These are phyloP conservation scores for Macrophomina tecta DNA, from an alignment of 2,329 filamentous ascomycete species.

Conservation along the genomic window DNA sequence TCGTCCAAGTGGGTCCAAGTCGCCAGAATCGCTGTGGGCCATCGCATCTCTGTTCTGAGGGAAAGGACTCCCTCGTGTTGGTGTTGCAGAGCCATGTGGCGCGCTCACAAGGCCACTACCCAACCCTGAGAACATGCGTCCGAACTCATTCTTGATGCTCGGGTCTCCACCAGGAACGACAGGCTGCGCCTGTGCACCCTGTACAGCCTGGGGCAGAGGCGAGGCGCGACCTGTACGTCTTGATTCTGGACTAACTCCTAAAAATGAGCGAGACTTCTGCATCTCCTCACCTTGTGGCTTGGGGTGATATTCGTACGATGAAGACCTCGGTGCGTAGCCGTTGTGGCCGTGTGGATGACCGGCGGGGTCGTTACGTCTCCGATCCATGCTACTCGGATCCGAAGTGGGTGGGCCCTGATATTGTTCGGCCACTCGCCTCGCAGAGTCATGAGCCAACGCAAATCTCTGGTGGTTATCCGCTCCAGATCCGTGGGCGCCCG, in stretches of 20 bases:
- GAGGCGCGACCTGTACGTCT: constrained; percentile 85
- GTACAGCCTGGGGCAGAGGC: constrained; percentile 89
- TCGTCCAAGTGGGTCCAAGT: constrained; percentile 40
- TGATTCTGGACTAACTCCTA: constrained; percentile 75
- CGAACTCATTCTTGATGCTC: constrained; percentile 93
- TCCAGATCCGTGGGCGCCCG: constrained; percentile 5
- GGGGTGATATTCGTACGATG: constrained; percentile 45
- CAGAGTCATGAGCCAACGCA: constrained; percentile 41
- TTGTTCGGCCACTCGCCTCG: constrained; percentile 44
- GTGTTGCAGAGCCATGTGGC: constrained; percentile 61
- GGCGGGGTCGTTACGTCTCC: constrained; percentile 42
- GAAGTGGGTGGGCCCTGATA: constrained; percentile 48
- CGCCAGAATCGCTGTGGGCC: constrained; percentile 35
- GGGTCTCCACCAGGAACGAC: constrained; percentile 81
- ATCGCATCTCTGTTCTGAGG: constrained; percentile 38
- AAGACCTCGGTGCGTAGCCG: constrained; percentile 36
- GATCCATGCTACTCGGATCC: constrained; percentile 43
- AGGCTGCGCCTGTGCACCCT: constrained; percentile 84
- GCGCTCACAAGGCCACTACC: constrained; percentile 69
- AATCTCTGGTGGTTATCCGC: constrained; percentile 22
- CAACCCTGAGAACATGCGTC: constrained; percentile 94
- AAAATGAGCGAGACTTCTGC: constrained; percentile 68
- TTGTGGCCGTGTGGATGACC: constrained; percentile 44
- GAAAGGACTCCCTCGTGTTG: constrained; percentile 59
- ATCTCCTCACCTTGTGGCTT: constrained; percentile 58